Conservation (phyloP, 805 yeast genomes). For the Myxozyma geophila region DNA sequence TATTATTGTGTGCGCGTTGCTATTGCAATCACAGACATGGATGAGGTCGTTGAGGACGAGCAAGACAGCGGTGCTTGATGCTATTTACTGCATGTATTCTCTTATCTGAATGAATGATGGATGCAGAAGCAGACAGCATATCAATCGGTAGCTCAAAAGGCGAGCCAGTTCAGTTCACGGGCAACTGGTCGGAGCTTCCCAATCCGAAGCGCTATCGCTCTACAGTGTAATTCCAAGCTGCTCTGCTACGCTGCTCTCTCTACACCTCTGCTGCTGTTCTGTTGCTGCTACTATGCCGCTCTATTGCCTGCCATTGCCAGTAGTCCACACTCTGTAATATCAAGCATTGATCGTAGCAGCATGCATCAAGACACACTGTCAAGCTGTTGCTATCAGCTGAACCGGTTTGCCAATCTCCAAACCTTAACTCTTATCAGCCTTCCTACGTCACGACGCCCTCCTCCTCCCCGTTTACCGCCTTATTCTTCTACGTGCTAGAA, state of each 20-base stretch:
- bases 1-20: background rate
- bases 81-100: no score
- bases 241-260: background rate
- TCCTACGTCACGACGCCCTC: background rate
- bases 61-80: no score
- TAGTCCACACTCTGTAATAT: no score
- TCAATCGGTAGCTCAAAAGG: background rate
- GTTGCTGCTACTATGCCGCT: no score
- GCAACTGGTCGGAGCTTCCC: background rate
- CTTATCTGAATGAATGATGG: background rate
- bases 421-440: constrained; percentile 1
- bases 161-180: background rate
- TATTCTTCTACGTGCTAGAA: background rate
- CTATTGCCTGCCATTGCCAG: no score
- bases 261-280: no score
- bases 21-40: no score
- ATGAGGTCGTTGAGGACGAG: no score
- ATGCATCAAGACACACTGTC: background rate
- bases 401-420: background rate
- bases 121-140: background rate
- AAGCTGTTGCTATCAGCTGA: background rate
- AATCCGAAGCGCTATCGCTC: background rate
- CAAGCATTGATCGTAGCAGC: no score
- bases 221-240: background rate
- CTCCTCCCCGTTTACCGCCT: background rate